phyloP scores from a whole-genome alignment of 2,329 filamentous ascomycete genomes.

The Aspergillus felis region DNA sequence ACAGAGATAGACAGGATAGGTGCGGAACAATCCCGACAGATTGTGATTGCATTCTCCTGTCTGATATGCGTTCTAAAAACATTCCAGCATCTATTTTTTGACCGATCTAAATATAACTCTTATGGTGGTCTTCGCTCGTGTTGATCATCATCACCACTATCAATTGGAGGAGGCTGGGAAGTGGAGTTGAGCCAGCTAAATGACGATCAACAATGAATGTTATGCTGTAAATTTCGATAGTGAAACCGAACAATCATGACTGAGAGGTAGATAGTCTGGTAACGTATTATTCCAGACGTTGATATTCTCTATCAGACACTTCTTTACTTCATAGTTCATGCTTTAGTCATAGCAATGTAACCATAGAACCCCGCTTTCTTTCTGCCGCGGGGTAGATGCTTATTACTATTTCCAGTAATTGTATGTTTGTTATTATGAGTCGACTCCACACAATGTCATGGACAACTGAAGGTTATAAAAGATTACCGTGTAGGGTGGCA shows the following conservation, averaged over 20 bases:
- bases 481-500: neutral
- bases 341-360: constrained; percentile 1
- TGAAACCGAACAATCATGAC: neutral
- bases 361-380: constrained; percentile 4
- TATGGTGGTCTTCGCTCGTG: constrained; percentile 9
- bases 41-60: neutral
- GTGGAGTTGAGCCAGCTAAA: neutral
- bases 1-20: neutral
- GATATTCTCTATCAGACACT: neutral
- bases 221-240: neutral
- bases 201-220: neutral
- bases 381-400: constrained; percentile 3
- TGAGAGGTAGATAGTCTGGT: no score
- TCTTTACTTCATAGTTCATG: neutral
- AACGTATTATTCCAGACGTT: neutral
- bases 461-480: neutral
- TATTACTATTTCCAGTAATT: neutral
- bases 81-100: neutral
- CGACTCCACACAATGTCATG: neutral
- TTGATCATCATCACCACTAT: constrained; percentile 1
- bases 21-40: neutral
- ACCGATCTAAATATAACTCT: neutral
- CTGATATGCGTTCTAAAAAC: neutral
- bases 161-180: constrained; percentile 1
- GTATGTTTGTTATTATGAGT: neutral